phyloP scores from a whole-genome alignment of 805 yeast species.

The Debaryomyces maramus region DNA sequence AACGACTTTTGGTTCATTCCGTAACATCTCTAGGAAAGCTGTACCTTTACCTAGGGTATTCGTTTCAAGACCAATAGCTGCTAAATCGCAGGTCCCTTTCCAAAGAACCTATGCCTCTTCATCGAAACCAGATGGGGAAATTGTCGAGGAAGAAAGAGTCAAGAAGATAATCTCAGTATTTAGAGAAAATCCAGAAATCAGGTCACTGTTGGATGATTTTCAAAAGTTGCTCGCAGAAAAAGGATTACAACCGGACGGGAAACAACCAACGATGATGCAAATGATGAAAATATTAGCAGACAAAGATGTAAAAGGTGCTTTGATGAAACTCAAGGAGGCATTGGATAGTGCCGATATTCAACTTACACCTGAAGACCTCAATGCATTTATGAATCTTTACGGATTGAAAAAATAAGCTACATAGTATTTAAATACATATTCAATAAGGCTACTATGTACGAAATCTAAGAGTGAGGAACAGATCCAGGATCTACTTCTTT shows the following conservation, averaged over 20 bases:
- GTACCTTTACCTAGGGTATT: background rate
- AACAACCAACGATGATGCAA: conserved; percentile 35
- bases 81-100: background rate
- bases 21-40: background rate
- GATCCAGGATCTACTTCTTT: conserved; percentile 15
- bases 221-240: conserved; percentile 30
- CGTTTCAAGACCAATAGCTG: background rate
- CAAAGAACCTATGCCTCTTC: conserved; percentile 9
- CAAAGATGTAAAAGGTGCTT: conserved; percentile 31
- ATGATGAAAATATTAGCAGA: conserved; percentile 39
- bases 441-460: background rate
- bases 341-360: conserved; percentile 33
- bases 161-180: conserved; percentile 14
- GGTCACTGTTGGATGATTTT: conserved; percentile 28
- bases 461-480: background rate
- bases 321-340: conserved; percentile 27
- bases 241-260: conserved; percentile 31
- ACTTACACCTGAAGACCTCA: conserved; percentile 33
- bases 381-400: conserved; percentile 26
- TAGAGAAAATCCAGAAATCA: conserved; percentile 31
- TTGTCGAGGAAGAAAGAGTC: conserved; percentile 13
- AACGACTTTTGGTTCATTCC: background rate
- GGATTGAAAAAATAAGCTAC: conserved; percentile 9
- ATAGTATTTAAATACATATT: background rate
- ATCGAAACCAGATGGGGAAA: conserved; percentile 9